A percentile compares a stretch with the other conserved stretches of the same genome.
Conservation (phyloP, 768 basidiomycete species). For the Chalciporus sphaerocephalus region DNA sequence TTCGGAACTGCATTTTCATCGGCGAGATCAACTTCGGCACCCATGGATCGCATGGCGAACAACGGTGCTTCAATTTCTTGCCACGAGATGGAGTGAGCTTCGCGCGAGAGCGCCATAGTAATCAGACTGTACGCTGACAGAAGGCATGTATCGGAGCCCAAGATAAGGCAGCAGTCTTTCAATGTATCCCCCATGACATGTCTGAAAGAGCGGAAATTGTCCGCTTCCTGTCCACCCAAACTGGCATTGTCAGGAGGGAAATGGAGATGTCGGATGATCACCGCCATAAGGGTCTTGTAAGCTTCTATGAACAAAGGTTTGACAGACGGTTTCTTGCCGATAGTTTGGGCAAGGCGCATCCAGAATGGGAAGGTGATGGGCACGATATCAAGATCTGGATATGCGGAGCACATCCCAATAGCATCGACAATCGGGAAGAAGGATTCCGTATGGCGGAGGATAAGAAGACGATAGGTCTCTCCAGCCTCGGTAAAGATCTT, state of each 20-base stretch:
- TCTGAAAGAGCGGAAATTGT: conserved; percentile 90
- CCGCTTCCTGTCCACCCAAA: conserved; percentile 78
- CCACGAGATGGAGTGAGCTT: conserved; percentile 65
- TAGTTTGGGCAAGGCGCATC: conserved; percentile 91
- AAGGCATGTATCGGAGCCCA: conserved; percentile 83
- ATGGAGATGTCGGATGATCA: conserved; percentile 86
- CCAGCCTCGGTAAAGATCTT: conserved; percentile 96
- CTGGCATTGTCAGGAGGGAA: conserved; percentile 73
- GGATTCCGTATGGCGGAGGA: conserved; percentile 84
- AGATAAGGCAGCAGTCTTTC: conserved; percentile 95
- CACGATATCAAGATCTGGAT: conserved; percentile 91
- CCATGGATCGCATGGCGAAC: conserved; percentile 98
- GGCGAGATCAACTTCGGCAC: conserved; percentile 79
- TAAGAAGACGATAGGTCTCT: conserved; percentile 86
- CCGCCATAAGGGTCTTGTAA: conserved; percentile 76
- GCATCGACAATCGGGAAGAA: conserved; percentile 96
- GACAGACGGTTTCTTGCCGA: conserved; percentile 71
- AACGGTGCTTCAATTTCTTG: conserved; percentile 96
- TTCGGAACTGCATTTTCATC: conserved; percentile 89
- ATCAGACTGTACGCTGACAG: conserved; percentile 78
- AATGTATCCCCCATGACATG: conserved; percentile 99
- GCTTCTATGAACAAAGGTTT: conserved; percentile 77
- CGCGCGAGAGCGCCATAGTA: conserved; percentile 62
- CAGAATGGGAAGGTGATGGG: conserved; percentile 98
- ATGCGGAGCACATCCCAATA: conserved; percentile 89